Conservation (phyloP, 306 rosid species). For the Fagus crenata region DNA sequence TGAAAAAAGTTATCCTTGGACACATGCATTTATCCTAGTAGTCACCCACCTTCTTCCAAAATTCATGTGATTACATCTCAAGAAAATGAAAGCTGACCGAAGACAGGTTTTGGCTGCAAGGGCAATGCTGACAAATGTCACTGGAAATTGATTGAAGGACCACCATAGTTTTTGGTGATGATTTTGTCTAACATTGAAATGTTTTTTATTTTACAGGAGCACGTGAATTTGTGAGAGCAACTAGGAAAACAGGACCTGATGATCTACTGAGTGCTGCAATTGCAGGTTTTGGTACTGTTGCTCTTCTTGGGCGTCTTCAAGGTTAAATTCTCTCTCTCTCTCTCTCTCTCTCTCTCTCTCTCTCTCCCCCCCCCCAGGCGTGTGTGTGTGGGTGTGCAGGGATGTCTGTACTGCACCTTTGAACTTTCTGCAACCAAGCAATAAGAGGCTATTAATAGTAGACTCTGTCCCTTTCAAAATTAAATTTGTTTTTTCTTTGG, state of each 20-base stretch:
- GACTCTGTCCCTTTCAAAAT: not conserved
- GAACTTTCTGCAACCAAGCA: not conserved
- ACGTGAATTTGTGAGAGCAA: slow-evolving; percentile 64
- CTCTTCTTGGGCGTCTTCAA: slow-evolving; percentile 85
- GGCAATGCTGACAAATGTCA: not conserved
- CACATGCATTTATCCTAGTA: not conserved
- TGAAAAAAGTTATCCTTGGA: not conserved
- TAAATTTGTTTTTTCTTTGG: slow-evolving; percentile 20
- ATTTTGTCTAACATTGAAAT: not conserved
- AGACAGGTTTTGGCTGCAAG: not conserved
- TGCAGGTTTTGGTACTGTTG: slow-evolving; percentile 88
- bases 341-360: not conserved
- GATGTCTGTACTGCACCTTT: not conserved
- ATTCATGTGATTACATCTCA: not conserved
- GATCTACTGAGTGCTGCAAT: slow-evolving; percentile 69
- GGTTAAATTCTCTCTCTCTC: slow-evolving; percentile 46
- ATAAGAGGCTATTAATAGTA: not conserved
- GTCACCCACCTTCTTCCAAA: not conserved
- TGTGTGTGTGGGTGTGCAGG: not conserved
- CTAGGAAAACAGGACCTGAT: slow-evolving; percentile 71
- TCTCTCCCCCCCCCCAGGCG: not conserved
- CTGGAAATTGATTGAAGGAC: slow-evolving; percentile 1
- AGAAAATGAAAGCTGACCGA: not conserved
- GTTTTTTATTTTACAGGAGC: slow-evolving; percentile 51
- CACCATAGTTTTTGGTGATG: not conserved